Base-by-base conservation (phyloP, 1,284 basidiomycete species). In the Heimioporus retisporus region DNA sequence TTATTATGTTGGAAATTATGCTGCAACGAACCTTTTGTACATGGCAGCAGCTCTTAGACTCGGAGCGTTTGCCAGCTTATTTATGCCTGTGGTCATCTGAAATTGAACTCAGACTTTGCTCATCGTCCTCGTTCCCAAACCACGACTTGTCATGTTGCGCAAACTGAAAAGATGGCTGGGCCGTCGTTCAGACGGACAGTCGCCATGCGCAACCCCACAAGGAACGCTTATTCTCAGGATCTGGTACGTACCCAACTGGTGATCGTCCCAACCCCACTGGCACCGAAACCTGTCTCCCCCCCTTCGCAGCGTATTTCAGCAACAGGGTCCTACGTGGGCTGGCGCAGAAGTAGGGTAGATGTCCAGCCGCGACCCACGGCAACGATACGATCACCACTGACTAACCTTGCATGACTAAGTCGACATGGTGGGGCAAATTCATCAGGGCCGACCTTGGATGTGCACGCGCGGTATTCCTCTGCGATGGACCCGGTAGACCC, bases 291-390 rank as follows among this genome's bases (percentile, higher is more conserved):
- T 44, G 18, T 44, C 43, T 18, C n/a, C n/a, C n/a, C n/a, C n/a
- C n/a, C n/a, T n/a, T n/a, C 21, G 19, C 48, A 80, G 75, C 75
- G 6, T 80, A 77, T 60, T 79, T 77, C 51, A 79, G 75, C 58
- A 69, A 62, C 14, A 67, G 59, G 6, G 75, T 77, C 14, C 73
- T 77, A 35, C 68, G 55, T 1, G 5, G 35, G n/a, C 21, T 72
- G 19, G 65, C 46, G 28, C 64, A 79, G 21, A 61, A 61, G 65
- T 80, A 77, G 75, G 63, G 75, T 75, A 51, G 28, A 75, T 68
- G n/a, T n/a, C n/a, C n/a, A n/a, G n/a, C n/a, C n/a, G n/a, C n/a
- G n/a, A n/a, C n/a, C n/a, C n/a, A n/a, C n/a, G n/a, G n/a, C n/a
- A n/a, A n/a, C n/a, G n/a, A n/a, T n/a, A n/a, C n/a, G n/a, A n/a